These are phyloP conservation scores for Eucalyptus curtisii DNA, from an alignment of 345 rosid species.

Conservation along the genomic window DNA sequence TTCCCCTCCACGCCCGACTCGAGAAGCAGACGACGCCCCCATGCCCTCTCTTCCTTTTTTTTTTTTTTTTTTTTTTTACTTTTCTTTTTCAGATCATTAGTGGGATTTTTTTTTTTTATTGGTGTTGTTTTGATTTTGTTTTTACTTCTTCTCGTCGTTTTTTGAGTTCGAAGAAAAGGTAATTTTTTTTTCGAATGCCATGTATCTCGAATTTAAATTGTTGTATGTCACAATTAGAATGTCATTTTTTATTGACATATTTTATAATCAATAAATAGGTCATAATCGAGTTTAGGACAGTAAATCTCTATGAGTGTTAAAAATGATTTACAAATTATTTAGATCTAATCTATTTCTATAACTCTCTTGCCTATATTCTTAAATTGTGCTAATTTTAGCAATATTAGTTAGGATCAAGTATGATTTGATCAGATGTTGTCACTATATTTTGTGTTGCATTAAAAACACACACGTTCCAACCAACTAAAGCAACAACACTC, in stretches of 20 bases:
- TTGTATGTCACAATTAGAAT: background rate
- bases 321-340: no score
- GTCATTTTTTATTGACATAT: no score
- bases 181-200: background rate
- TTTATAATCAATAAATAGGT: no score
- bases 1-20: background rate
- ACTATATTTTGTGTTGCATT: no score
- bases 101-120: no score
- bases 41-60: background rate
- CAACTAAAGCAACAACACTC: background rate
- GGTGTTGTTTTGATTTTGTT: background rate
- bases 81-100: background rate
- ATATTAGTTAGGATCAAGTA: no score
- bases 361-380: no score
- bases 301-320: no score
- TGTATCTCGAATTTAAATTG: background rate
- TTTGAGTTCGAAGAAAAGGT: background rate
- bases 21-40: background rate
- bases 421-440: fast-evolving
- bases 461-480: fast-evolving
- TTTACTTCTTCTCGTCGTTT: background rate
- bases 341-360: no score
- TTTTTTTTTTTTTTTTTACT: background rate
- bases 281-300: fast-evolving
- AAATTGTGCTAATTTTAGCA: background rate